phyloP scores from a whole-genome alignment of 2,329 filamentous ascomycete species.

The Ophiocordyceps camponoti-leonardi region DNA sequence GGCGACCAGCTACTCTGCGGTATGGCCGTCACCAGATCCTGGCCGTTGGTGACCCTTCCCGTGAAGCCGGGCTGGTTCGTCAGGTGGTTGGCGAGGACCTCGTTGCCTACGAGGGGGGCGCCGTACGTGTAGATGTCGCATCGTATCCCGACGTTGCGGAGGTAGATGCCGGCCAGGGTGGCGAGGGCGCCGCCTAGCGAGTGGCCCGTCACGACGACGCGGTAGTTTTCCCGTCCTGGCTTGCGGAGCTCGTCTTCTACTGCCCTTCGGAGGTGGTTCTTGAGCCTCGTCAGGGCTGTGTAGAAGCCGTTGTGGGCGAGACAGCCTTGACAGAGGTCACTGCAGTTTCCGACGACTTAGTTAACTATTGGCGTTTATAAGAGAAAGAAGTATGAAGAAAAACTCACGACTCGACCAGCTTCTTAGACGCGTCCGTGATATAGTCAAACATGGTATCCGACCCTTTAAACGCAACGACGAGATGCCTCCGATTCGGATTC shows the following conservation, averaged over 20 bases:
- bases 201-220: conserved; percentile 44
- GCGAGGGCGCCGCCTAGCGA: conserved; percentile 50
- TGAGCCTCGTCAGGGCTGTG: conserved; percentile 35
- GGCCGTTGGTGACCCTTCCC: conserved; percentile 47
- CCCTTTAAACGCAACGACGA: conserved; percentile 44
- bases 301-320: conserved; percentile 38
- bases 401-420: not conserved
- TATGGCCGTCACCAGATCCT: conserved; percentile 51
- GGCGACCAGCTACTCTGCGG: conserved; percentile 30
- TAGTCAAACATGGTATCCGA: conserved; percentile 40
- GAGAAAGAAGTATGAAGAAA: conserved; percentile 1
- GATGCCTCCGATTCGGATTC: conserved; percentile 28
- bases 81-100: conserved; percentile 23
- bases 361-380: too few species aligned
- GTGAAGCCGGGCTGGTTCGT: conserved; percentile 30
- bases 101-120: conserved; percentile 48
- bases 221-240: conserved; percentile 15
- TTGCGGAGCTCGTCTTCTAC: conserved; percentile 27
- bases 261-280: conserved; percentile 19
- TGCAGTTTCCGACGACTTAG: too few species aligned
- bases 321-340: conserved; percentile 23
- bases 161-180: conserved; percentile 37
- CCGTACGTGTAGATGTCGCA: conserved; percentile 49
- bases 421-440: conserved; percentile 27
- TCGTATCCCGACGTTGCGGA: conserved; percentile 28